phyloP scores from a whole-genome alignment of 2,329 filamentous ascomycete species.

The Xylariales sp. region DNA sequence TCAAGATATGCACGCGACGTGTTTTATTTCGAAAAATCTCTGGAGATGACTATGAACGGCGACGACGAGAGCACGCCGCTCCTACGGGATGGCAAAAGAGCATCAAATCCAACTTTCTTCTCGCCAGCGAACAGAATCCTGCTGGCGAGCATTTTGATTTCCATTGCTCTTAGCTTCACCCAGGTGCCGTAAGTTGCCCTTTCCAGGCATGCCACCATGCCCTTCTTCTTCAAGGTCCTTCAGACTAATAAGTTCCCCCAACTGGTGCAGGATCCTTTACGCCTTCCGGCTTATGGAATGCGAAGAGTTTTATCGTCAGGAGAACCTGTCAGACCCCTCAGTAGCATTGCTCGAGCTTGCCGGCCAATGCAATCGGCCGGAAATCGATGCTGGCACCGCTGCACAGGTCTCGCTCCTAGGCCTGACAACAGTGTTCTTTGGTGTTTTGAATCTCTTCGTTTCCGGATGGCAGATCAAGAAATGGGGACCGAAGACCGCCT shows the following conservation, averaged over 20 bases:
- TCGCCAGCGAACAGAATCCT: neutral
- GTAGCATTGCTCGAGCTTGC: conserved; percentile 40
- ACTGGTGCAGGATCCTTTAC: conserved; percentile 45
- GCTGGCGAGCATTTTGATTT: conserved; percentile 14
- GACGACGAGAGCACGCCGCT: no score
- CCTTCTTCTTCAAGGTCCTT: neutral
- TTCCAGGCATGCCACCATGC: neutral
- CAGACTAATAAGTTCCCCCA: neutral
- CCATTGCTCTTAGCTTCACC: conserved; percentile 15
- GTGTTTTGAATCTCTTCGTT: conserved; percentile 60
- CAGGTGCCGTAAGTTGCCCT: conserved; percentile 18
- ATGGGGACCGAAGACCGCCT: conserved; percentile 57
- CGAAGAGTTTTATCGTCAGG: conserved; percentile 59
- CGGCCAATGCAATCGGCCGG: conserved; percentile 54
- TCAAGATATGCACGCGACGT: no score
- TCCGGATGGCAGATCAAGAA: conserved; percentile 63
- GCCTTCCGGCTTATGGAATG: conserved; percentile 70
- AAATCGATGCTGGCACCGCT: conserved; percentile 62
- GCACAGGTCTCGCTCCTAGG: conserved; percentile 60
- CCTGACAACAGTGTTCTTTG: conserved; percentile 64
- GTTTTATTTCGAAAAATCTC: no score
- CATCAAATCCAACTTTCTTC: no score
- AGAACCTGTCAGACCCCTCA: no score
- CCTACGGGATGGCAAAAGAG: no score
- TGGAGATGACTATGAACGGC: no score